Base-by-base conservation (phyloP, 2,329 filamentous ascomycete genomes). In the Onygena corvina region DNA sequence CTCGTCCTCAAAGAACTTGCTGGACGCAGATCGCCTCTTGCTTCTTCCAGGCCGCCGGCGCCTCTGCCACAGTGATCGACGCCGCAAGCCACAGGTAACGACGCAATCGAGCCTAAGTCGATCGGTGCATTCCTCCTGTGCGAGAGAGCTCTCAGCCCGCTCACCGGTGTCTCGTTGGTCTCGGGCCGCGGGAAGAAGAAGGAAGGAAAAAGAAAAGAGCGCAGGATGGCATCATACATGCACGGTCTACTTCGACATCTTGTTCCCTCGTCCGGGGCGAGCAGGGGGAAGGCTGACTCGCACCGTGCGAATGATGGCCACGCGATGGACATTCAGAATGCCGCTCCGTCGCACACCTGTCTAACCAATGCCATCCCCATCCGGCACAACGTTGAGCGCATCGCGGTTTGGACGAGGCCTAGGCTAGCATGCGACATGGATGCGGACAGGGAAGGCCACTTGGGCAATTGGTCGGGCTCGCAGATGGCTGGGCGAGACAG, bases 351-450 rank as follows among this genome's bases (percentile, higher is more conserved):
- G 36, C 9, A 40, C 36, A 40, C 25, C 36, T 40, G 36, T 23
- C 18, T 40, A 40, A 23, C 36, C 36, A 40, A 40, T 40, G 36
- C 20, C 36, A 40, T 40, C 36, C 36, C 36, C 36, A 23, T 40
- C 18, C 2, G 20, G 36, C 36, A 40, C 36, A 40, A 40, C 36
- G 36, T 40, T 40, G 36, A n/a, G 36, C 18, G 18, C 14, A 12
- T 40, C 11, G 36, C 36, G 9, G 36, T 21, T 23, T 21, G 36
- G 36, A 18, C 18, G 9, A 9, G 36, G 12, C 18, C 36, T 40
- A 21, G 9, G n/a, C 36, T 25, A 2, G 36, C 18, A 40, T 23
- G 36, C n/a, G 36, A n/a, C 20, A 40, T 40, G 36, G 36, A 23
- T 40, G 11, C 18, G 11, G 30, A 9, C 12, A 33, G 30, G 30